These are phyloP conservation scores for Coemansia sp. DNA, from an alignment of 192 early-diverging fungal species.

Conservation along the genomic window DNA sequence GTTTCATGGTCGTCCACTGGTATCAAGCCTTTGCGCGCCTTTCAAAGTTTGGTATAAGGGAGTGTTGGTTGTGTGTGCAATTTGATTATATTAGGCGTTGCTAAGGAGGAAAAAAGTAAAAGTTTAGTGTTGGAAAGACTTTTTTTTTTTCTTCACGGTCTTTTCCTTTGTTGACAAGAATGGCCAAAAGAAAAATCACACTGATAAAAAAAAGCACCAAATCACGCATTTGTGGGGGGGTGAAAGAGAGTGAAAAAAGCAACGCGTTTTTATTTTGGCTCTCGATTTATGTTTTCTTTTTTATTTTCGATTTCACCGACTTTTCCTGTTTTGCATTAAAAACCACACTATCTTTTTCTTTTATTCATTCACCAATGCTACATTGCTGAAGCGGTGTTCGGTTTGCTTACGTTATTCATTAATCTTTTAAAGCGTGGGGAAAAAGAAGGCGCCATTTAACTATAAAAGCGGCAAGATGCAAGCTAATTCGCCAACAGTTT, in stretches of 20 bases:
- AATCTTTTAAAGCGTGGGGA: neutral
- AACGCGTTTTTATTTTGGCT: too few species aligned
- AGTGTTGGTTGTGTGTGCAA: neutral
- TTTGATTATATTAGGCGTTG: too few species aligned
- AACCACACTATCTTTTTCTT: too few species aligned
- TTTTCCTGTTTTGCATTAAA: neutral
- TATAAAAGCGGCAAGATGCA: constrained; percentile 10
- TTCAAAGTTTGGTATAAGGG: too few species aligned
- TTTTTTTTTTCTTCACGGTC: too few species aligned
- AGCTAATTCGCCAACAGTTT: constrained; percentile 4
- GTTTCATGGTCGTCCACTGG: neutral
- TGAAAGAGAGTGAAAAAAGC: too few species aligned
- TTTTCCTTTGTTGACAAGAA: too few species aligned
- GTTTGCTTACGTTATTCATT: neutral
- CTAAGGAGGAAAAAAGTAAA: too few species aligned
- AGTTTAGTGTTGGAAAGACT: too few species aligned
- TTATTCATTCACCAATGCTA: neutral
- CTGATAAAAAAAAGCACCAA: too few species aligned
- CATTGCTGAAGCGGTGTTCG: neutral
- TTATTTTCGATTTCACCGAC: neutral
- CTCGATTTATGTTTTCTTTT: neutral
- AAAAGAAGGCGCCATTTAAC: neutral
- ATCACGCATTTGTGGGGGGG: too few species aligned
- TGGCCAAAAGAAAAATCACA: too few species aligned
- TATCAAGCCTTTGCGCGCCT: neutral